phyloP scores from a whole-genome alignment of 2,329 filamentous ascomycete species.

The Fusarium pilosicola region DNA sequence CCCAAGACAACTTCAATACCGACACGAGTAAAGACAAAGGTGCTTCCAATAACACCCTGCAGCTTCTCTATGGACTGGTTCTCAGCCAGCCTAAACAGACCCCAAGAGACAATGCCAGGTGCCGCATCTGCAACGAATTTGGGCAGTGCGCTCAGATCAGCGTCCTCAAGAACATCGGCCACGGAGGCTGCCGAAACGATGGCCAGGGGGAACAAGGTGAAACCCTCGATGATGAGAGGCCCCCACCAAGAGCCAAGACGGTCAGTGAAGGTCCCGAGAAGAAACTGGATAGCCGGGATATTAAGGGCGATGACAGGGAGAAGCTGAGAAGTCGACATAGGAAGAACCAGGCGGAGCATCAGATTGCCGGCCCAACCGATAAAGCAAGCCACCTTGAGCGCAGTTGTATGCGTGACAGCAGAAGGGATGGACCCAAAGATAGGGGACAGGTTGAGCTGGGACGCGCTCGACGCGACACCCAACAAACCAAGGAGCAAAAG shows the following conservation, averaged over 20 bases:
- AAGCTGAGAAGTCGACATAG: conserved; percentile 60
- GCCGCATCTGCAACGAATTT: conserved; percentile 69
- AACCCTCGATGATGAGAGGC: conserved; percentile 76
- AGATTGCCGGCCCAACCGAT: conserved; percentile 77
- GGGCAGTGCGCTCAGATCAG: conserved; percentile 65
- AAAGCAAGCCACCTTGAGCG: conserved; percentile 73
- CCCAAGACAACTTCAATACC: conserved; percentile 77
- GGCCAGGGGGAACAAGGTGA: conserved; percentile 77
- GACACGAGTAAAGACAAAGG: conserved; percentile 73
- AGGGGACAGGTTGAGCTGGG: conserved; percentile 81
- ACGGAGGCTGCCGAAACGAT: conserved; percentile 71
- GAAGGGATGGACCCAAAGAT: conserved; percentile 89
- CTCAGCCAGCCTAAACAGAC: conserved; percentile 68
- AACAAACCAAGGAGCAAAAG: conserved; percentile 47
- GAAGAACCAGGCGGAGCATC: conserved; percentile 58
- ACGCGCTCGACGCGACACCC: conserved; percentile 74
- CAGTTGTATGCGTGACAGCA: conserved; percentile 74
- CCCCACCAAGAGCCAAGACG: conserved; percentile 75
- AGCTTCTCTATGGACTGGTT: conserved; percentile 53
- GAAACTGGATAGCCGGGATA: conserved; percentile 77
- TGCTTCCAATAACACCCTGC: conserved; percentile 65
- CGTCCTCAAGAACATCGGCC: conserved; percentile 71
- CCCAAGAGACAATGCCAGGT: conserved; percentile 73
- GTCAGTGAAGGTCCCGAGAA: conserved; percentile 74
- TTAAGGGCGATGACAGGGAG: conserved; percentile 80